Evolutionary conservation across 2,329 filamentous ascomycete genomes (phyloP), one percentile per base, ranked within the genome.

Genomic region (Lasiodiplodia sp.): DNA sequence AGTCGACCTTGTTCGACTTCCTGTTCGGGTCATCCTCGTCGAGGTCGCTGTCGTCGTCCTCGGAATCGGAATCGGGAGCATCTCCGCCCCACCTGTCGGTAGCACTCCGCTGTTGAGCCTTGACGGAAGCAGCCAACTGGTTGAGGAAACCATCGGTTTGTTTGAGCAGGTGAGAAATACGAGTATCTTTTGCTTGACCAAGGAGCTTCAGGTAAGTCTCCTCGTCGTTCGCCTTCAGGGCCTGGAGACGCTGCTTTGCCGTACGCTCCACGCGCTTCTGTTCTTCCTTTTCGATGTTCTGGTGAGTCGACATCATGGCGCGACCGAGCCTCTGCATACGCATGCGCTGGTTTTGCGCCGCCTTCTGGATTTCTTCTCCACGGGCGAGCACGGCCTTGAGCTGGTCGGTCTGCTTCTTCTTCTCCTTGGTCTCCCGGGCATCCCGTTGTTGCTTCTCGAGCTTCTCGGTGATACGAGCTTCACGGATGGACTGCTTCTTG

Each of bases 361-460:
- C 87, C 69, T 89, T 90, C 69, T 88, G 86, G 55, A 98, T 89
- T 73, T 97, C 94, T 60, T 88, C 86, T 68, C 92, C 89, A 79
- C 97, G 95, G 72, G 89, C 90, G 73, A 93, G 87, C 65, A 99
- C 93, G 44, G 94, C 92, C 71, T 93, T 90, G 69, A 99, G 87
- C 81, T 97, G 97, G 79, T 98, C 95, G 70, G 87, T 88, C 77
- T 98, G 95, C 83, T 96, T 97, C 89, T 97, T 96, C 89, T 97
- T 97, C 83, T 99, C 96, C 71, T 96, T 92, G 72, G 92, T 93
- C 83, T 98, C 95, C 69, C 96, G 92, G 52, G 94, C 95, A 79
- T 98, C 95, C 68, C 96, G 93, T 79, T 99, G 96, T 80, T 99
- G 94, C 83, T 98, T 98, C 87, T 99, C 96, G 2, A 99, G 89